These are phyloP conservation scores for Mycena sanguinolenta DNA, from an alignment of 768 basidiomycete species.

Conservation along the genomic window DNA sequence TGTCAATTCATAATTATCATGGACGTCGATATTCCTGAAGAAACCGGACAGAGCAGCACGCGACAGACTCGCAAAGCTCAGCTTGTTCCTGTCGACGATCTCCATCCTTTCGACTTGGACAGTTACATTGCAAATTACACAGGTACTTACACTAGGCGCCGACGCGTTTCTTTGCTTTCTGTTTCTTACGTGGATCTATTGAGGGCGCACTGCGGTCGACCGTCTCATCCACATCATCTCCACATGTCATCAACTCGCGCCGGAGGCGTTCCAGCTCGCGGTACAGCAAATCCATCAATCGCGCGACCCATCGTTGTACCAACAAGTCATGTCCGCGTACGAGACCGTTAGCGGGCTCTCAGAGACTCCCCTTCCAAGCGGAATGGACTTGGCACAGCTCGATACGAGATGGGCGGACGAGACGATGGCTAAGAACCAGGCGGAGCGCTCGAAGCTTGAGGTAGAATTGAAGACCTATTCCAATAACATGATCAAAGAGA, in stretches of 20 bases:
- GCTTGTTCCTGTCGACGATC: conserved; percentile 74
- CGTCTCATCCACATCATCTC: conserved; percentile 78
- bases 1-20: conserved; percentile 42
- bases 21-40: conserved; percentile 55
- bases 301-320: conserved; percentile 76
- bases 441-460: conserved; percentile 88
- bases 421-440: conserved; percentile 70
- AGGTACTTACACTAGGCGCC: conserved; percentile 60
- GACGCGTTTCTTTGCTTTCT: conserved; percentile 19
- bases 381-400: conserved; percentile 61
- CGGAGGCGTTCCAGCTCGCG: conserved; percentile 79
- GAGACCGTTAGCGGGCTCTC: conserved; percentile 58
- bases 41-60: conserved; percentile 41
- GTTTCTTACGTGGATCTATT: neutral
- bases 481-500: conserved; percentile 99
- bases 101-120: conserved; percentile 91
- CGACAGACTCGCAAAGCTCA: conserved; percentile 40
- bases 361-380: conserved; percentile 57
- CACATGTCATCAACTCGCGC: conserved; percentile 76
- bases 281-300: conserved; percentile 74
- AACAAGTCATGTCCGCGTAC: conserved; percentile 65
- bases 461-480: conserved; percentile 95
- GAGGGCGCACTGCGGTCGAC: conserved; percentile 83
- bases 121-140: conserved; percentile 82
- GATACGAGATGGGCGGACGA: conserved; percentile 85